A percentile compares a stretch with the other conserved stretches of the same genome.
phyloP scores from a whole-genome alignment of 805 yeast genomes.

The Candida succiphila region DNA sequence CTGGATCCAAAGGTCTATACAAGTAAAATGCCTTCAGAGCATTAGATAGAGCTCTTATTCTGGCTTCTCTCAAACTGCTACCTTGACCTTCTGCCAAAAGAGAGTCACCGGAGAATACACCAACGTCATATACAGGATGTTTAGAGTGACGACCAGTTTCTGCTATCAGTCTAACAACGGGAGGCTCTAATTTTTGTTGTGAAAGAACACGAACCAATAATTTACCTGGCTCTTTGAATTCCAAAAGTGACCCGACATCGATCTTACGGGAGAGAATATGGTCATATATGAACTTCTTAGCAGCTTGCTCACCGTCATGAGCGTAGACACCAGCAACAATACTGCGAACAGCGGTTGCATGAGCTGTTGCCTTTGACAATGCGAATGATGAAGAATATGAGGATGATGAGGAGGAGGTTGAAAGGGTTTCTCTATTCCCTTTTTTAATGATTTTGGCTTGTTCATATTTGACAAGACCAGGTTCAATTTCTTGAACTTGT shows the following conservation, averaged over 20 bases:
- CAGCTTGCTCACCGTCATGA: constrained; percentile 53
- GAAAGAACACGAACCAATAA: constrained; percentile 71
- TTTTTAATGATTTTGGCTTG: constrained; percentile 11
- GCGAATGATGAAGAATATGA: constrained; percentile 1
- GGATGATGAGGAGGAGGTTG: constrained; percentile 15
- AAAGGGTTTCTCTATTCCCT: constrained; percentile 6
- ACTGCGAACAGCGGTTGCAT: constrained; percentile 70
- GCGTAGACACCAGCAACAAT: constrained; percentile 77
- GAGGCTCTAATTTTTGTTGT: constrained; percentile 63
- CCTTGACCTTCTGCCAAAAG: constrained; percentile 95
- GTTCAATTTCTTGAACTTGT: constrained; percentile 41
- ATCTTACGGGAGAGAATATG: constrained; percentile 76
- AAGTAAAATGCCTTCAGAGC: constrained; percentile 89
- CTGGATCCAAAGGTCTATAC: constrained; percentile 65
- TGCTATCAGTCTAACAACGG: constrained; percentile 74
- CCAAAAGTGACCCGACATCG: constrained; percentile 64
- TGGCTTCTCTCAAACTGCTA: constrained; percentile 80
- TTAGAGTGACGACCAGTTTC: constrained; percentile 87
- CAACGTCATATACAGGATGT: constrained; percentile 83
- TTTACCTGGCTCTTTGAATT: constrained; percentile 77
- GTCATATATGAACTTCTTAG: constrained; percentile 59
- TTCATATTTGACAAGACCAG: constrained; percentile 31
- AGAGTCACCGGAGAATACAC: constrained; percentile 75
- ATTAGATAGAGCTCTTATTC: constrained; percentile 83
- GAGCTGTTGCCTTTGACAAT: constrained; percentile 27